Evolutionary conservation across 768 basidiomycete genomes (phyloP), one percentile per base, ranked within the genome.

Genomic region (Podaxis sp.): DNA sequence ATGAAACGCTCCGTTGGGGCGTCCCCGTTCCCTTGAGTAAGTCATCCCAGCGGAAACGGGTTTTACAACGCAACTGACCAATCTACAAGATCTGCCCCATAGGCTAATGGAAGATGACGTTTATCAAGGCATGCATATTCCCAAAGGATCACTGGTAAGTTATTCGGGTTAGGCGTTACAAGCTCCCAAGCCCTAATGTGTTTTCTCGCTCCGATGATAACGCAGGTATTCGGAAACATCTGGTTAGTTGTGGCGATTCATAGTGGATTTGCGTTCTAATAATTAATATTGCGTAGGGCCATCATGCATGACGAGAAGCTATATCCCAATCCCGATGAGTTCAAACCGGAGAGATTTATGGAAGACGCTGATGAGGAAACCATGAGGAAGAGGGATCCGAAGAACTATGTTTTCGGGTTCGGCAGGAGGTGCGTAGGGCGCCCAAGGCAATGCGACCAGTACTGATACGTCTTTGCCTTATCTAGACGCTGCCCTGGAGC

Each of bases 51-150:
- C 33, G 6, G 19, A 17, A 8, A 15, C 52, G 39, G 58, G 22
- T 13, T 19, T 17, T 42, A 17, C 36, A 42, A 13, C 53, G 24
- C 39, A 62, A 48, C 49, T 65, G 56, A 58, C 53, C 6, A 15
- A 59, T 49, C 28, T 22, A 26, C 58, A 46, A 88, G 88, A 79
- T 60, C 78, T 90, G 44, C 88, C 88, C 0, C 88, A 89, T 63
- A 78, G 86, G 52, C 66, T 87, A 67, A 86, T 80, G 77, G 82
- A 88, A 69, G 85, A 89, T 65, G 87, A 90, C 67, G 72, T 85
- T 42, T 90, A 89, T 69, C 71, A 71, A 52, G 84, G 81, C 11
- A 79, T 80, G 76, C 76, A 79, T 59, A 83, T 90, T 56, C 87
- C 87, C 36, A 84, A 86, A 69, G 88, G 88, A 12, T 81, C 87